These are phyloP conservation scores for Aspergillus texensis DNA, from an alignment of 2,329 filamentous ascomycete species.

Conservation along the genomic window DNA sequence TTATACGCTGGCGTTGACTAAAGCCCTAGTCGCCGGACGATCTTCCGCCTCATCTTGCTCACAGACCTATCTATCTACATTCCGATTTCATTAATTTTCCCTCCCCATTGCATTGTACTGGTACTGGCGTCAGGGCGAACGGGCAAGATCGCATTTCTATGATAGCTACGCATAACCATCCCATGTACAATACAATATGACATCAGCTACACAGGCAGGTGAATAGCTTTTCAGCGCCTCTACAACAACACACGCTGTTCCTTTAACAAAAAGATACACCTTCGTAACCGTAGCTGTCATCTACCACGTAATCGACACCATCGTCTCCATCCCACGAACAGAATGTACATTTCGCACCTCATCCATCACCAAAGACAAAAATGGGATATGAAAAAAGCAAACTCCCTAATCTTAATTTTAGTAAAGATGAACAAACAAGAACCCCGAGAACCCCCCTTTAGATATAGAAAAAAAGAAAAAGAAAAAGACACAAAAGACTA, in stretches of 20 bases:
- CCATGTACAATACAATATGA: conserved; percentile 10
- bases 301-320: not conserved
- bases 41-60: not conserved
- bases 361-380: not conserved
- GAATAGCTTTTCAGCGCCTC: not conserved
- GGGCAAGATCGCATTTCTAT: conserved; percentile 8
- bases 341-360: not conserved
- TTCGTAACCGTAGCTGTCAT: not conserved
- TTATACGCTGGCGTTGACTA: conserved; percentile 72
- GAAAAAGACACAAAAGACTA: conserved; percentile 12
- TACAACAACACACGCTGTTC: not conserved
- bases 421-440: conserved; percentile 1
- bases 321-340: not conserved
- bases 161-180: not conserved
- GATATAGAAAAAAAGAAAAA: conserved; percentile 12
- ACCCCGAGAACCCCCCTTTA: conserved; percentile 1
- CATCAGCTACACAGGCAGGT: not conserved
- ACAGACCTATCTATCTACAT: not conserved
- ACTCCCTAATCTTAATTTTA: conserved; percentile 4
- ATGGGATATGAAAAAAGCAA: conserved; percentile 12
- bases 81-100: conserved; percentile 6
- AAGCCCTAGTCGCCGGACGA: not conserved
- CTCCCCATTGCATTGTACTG: conserved; percentile 6
- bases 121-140: conserved; percentile 19
- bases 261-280: not conserved